Conservation (phyloP, 2,329 filamentous ascomycete genomes). For the Teratosphaeria epicoccoides region DNA sequence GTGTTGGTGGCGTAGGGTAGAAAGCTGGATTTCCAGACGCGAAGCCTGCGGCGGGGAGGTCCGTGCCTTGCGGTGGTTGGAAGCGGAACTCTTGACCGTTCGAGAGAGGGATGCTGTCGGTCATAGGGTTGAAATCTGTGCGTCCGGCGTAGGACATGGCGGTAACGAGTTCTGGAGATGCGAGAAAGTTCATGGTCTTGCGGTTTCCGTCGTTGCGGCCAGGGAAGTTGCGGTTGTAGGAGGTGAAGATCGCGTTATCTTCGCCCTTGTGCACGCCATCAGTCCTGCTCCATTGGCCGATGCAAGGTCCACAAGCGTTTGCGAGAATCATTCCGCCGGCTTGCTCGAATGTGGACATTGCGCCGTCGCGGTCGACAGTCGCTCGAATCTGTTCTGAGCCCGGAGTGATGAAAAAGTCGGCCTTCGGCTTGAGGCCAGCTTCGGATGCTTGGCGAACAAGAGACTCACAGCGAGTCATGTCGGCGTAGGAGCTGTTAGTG, state of each 20-base stretch:
- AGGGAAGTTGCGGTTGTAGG: slow-evolving; percentile 97
- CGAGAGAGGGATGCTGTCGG: slow-evolving; percentile 69
- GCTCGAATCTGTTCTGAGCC: slow-evolving; percentile 95
- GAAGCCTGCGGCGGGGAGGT: slow-evolving; percentile 63
- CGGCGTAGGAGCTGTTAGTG: slow-evolving; percentile 97
- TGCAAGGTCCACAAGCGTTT: slow-evolving; percentile 64
- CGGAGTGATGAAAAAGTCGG: slow-evolving; percentile 91
- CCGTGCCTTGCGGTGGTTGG: slow-evolving; percentile 54
- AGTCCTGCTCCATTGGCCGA: slow-evolving; percentile 83
- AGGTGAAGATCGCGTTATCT: slow-evolving; percentile 86
- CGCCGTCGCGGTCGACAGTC: slow-evolving; percentile 80
- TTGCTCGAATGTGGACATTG: slow-evolving; percentile 71
- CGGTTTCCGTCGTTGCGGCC: slow-evolving; percentile 95
- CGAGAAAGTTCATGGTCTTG: slow-evolving; percentile 96
- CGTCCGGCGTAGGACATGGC: slow-evolving; percentile 87
- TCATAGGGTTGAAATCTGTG: slow-evolving; percentile 93
- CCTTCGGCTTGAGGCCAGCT: slow-evolving; percentile 80
- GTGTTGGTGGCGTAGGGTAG: slow-evolving; percentile 58
- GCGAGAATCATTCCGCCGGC: slow-evolving; percentile 84
- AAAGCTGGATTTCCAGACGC: slow-evolving; percentile 66
- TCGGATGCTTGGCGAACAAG: slow-evolving; percentile 82
- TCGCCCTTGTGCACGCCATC: slow-evolving; percentile 78
- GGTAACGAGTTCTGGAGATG: slow-evolving; percentile 91
- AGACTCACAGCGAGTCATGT: slow-evolving; percentile 92
- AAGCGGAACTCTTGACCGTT: slow-evolving; percentile 75